phyloP scores from a whole-genome alignment of 139 green algal species.

The Closterium sp. region DNA sequence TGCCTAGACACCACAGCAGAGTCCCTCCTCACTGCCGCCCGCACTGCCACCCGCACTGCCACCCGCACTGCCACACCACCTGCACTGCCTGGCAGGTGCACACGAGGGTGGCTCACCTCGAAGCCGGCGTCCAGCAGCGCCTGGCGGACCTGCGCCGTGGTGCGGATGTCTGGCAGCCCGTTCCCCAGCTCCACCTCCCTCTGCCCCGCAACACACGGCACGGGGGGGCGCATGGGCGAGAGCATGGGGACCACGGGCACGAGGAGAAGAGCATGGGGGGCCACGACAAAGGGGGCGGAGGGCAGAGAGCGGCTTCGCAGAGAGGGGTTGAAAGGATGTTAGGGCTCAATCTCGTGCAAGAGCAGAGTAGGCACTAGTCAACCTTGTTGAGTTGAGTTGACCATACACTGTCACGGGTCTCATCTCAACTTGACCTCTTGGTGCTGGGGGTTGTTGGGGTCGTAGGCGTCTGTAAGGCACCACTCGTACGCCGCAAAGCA shows the following conservation, averaged over 20 bases:
- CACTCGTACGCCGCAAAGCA: conserved; percentile 62
- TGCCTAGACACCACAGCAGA: too few relatives aligned
- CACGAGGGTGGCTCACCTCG: conserved; percentile 33
- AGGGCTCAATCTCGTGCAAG: neutral
- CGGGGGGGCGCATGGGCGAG: neutral
- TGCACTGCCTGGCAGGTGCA: too few relatives aligned
- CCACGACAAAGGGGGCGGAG: too few relatives aligned
- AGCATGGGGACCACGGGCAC: neutral
- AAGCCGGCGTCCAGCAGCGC: conserved; percentile 57
- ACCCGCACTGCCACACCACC: too few relatives aligned
- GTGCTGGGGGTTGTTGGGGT: conserved; percentile 51
- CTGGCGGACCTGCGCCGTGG: conserved; percentile 37
- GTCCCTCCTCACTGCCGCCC: neutral
- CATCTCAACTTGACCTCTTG: conserved; percentile 45
- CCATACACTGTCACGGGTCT: too few relatives aligned
- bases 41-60: neutral
- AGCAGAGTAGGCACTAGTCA: neutral
- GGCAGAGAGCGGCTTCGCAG: neutral
- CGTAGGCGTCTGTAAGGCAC: conserved; percentile 62
- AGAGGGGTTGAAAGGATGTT: neutral
- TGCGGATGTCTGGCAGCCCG: conserved; percentile 59
- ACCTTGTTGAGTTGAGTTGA: too few relatives aligned
- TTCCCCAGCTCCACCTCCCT: conserved; percentile 62
- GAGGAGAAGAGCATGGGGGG: too few relatives aligned
- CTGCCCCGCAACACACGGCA: neutral